A percentile compares a stretch with the other conserved stretches of the same genome.
Evolutionary conservation across 805 yeast species (phyloP).

Genomic region (Starmerella bombicola): DNA sequence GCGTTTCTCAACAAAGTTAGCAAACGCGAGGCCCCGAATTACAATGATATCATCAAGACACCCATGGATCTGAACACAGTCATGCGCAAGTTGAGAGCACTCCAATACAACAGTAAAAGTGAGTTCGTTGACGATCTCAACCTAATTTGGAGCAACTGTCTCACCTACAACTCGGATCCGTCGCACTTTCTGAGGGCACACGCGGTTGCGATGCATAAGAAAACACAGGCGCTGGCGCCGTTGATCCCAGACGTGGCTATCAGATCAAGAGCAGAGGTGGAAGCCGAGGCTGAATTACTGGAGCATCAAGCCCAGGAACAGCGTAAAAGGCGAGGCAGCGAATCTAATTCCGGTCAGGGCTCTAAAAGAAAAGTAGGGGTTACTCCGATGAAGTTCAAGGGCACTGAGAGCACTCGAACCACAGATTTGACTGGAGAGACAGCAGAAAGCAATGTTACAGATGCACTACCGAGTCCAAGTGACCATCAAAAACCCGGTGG

Average conservation of each 20-base stretch:
- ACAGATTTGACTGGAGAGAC: neutral
- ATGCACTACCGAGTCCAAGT: neutral
- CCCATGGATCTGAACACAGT: constrained; percentile 98
- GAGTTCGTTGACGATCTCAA: constrained; percentile 91
- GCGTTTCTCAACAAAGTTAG: constrained; percentile 93
- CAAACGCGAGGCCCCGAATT: constrained; percentile 95
- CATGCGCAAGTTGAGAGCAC: constrained; percentile 69
- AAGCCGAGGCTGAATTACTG: constrained; percentile 30
- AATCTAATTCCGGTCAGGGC: neutral
- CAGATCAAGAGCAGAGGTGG: constrained; percentile 37
- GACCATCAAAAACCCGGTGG: neutral
- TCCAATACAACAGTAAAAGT: constrained; percentile 70
- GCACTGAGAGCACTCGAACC: neutral
- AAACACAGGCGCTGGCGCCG: constrained; percentile 61
- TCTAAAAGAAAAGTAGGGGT: neutral
- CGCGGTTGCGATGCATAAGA: constrained; percentile 93
- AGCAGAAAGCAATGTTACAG: neutral
- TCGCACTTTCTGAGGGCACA: constrained; percentile 80
- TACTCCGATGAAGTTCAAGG: neutral
- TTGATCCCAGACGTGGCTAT: constrained; percentile 80
- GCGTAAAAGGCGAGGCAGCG: constrained; percentile 4
- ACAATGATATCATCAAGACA: constrained; percentile 72
- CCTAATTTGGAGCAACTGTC: constrained; percentile 91
- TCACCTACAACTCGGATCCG: constrained; percentile 89
- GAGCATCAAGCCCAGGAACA: constrained; percentile 7